Conservation (phyloP, 1,284 basidiomycete genomes). For the Boletus chippewaensis region DNA sequence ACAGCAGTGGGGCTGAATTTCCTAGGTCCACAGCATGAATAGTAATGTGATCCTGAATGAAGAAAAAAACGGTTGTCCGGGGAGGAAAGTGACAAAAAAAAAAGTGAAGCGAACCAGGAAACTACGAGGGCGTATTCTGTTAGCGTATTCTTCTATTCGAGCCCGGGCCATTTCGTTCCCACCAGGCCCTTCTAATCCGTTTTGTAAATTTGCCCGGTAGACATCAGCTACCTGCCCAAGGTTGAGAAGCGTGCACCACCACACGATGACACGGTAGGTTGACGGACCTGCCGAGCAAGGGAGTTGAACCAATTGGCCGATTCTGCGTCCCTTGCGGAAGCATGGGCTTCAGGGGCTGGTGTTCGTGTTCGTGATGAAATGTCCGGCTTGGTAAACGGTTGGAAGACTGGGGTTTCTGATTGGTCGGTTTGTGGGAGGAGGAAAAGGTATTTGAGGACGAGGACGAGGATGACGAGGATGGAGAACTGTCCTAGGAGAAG, state of each 20-base stretch:
- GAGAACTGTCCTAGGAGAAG: constrained; percentile 75
- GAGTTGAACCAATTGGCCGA: constrained; percentile 74
- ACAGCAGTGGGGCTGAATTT: constrained; percentile 58
- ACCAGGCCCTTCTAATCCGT: constrained; percentile 52
- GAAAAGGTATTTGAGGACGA: constrained; percentile 78
- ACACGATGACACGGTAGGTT: not conserved
- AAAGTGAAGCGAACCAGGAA: constrained; percentile 49
- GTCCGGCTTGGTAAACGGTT: constrained; percentile 47
- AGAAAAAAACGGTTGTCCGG: constrained; percentile 3
- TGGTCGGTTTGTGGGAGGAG: constrained; percentile 58
- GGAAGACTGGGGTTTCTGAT: constrained; percentile 50
- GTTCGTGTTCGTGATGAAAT: constrained; percentile 34
- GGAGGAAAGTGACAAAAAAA: not conserved
- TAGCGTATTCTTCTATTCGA: constrained; percentile 65
- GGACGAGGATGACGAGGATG: constrained; percentile 58
- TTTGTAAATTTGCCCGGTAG: constrained; percentile 65
- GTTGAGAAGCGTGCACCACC: constrained; percentile 3
- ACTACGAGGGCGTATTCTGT: constrained; percentile 57
- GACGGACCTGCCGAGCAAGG: constrained; percentile 56
- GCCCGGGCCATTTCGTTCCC: constrained; percentile 68
- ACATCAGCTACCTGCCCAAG: constrained; percentile 53
- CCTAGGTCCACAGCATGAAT: constrained; percentile 72
- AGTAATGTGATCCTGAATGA: constrained; percentile 62
- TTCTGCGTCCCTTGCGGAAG: constrained; percentile 36
- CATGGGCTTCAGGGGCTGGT: constrained; percentile 25